These are phyloP conservation scores for Ogataea populi-albae DNA, from an alignment of 805 yeast genomes.

Conservation along the genomic window DNA sequence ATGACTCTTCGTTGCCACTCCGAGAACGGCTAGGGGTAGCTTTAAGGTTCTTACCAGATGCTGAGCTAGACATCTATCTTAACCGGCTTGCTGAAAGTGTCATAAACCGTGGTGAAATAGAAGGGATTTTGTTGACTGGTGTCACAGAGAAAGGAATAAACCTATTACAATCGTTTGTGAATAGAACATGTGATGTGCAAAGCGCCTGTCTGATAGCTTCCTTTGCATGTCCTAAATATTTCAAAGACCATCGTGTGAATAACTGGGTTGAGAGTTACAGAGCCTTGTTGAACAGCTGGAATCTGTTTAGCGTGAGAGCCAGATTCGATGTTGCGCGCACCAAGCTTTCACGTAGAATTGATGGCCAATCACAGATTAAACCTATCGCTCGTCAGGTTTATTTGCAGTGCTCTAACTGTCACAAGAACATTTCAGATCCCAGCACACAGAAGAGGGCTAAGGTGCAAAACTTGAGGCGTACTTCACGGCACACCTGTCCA, in stretches of 20 bases:
- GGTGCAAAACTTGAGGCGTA: constrained; percentile 3
- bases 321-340: constrained; percentile 79
- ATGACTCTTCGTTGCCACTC: constrained; percentile 83
- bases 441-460: constrained; percentile 6
- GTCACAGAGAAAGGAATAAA: constrained; percentile 81
- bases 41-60: constrained; percentile 75
- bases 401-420: constrained; percentile 80
- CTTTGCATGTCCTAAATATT: constrained; percentile 81
- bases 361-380: constrained; percentile 46
- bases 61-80: constrained; percentile 70
- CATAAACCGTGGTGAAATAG: constrained; percentile 77
- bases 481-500: constrained; percentile 49
- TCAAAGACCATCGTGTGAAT: constrained; percentile 67
- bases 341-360: constrained; percentile 51
- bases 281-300: constrained; percentile 72
- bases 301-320: constrained; percentile 73
- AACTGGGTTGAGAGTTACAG: constrained; percentile 78
- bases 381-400: constrained; percentile 71
- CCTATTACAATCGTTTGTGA: constrained; percentile 80
- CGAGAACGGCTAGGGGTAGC: constrained; percentile 91
- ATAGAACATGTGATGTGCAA: constrained; percentile 86
- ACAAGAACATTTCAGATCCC: constrained; percentile 52
- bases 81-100: constrained; percentile 68
- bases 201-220: constrained; percentile 82
- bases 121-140: constrained; percentile 90